Base-by-base conservation (phyloP, 2,329 filamentous ascomycete genomes). In the Neurospora sp. region DNA sequence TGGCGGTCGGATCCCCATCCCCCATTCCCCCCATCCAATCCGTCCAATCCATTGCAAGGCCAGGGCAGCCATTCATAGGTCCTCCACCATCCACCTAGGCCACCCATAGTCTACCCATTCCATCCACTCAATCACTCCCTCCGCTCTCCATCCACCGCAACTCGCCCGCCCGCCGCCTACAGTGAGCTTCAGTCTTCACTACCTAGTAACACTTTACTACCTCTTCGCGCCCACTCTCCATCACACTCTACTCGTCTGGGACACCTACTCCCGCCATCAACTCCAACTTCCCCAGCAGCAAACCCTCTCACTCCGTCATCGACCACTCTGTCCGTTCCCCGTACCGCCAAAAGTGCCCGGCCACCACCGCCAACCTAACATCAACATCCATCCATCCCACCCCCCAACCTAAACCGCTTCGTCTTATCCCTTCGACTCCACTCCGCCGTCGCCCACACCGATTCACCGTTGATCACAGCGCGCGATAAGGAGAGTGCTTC, bases 401-500 rank as follows among this genome's bases (percentile, higher is more conserved):
- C 43, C 43, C 43, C 43, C 43, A 52, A 52, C 19, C 43, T 52
- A 52, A 52, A 52, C 43, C 43, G 66, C 69, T 67, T 72, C 66
- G 57, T 68, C 72, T 71, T 72, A 73, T 72, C 70, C 71, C 68
- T 69, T 70, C 68, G 72, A 74, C 74, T 74, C 74, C 72, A 75
- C 74, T 71, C 71, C 70, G 68, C 70, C 67, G 43, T 72, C 70
- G 73, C 72, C 71, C 69, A 71, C 70, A 71, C 70, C 70, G 73
- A 74, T 74, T 72, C 71, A 72, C 72, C 69, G 68, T 68, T 69
- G 71, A 73, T 66, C 72, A 66, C 70, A 73, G 70, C 69, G 62
- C 66, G 72, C 73, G 74, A 75, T 75, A 74, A 74, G 72, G 72
- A 71, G 72, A 74, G 66, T 67, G 70, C 72, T 74, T 72, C 70